Evolutionary conservation across 768 basidiomycete species (phyloP).

Genomic region (Hebeloma cylindrosporum): DNA sequence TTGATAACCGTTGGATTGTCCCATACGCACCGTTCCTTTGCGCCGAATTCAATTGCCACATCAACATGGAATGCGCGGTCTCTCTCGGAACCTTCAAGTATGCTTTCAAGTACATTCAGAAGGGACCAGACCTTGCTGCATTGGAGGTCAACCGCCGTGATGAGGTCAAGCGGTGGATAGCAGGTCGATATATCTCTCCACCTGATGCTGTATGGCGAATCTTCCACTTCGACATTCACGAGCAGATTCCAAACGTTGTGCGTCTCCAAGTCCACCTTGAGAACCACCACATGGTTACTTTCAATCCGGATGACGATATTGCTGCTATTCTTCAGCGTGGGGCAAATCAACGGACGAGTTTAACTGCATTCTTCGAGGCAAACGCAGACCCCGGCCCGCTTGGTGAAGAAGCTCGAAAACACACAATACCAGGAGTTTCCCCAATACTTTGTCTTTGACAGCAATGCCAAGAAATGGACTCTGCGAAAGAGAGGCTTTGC

Average conservation of each 20-base stretch:
- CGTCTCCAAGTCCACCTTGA: conserved; percentile 44
- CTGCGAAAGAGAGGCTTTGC: conserved; percentile 28
- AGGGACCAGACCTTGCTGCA: conserved; percentile 30
- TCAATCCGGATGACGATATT: conserved; percentile 29
- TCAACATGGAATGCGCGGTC: conserved; percentile 44
- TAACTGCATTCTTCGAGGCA: conserved; percentile 34
- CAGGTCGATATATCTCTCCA: conserved; percentile 36
- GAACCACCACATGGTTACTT: conserved; percentile 38
- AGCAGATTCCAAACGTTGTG: conserved; percentile 37
- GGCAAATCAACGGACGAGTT: too few species aligned
- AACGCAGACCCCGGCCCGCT: conserved; percentile 18
- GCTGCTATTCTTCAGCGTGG: conserved; percentile 20
- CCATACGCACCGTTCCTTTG: conserved; percentile 37
- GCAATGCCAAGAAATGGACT: conserved; percentile 26
- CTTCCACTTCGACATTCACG: conserved; percentile 34
- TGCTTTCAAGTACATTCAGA: conserved; percentile 49
- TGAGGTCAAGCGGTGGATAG: conserved; percentile 38
- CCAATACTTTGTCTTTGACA: conserved; percentile 14
- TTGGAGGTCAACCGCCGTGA: conserved; percentile 28
- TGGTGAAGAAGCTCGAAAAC: conserved; percentile 17
- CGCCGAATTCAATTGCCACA: conserved; percentile 39
- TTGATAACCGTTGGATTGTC: conserved; percentile 41
- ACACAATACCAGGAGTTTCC: conserved; percentile 41
- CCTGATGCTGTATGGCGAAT: conserved; percentile 38
- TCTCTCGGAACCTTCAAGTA: conserved; percentile 44